phyloP scores from a whole-genome alignment of 352 stramenopile species.

The Peronosclerospora sorghi region DNA sequence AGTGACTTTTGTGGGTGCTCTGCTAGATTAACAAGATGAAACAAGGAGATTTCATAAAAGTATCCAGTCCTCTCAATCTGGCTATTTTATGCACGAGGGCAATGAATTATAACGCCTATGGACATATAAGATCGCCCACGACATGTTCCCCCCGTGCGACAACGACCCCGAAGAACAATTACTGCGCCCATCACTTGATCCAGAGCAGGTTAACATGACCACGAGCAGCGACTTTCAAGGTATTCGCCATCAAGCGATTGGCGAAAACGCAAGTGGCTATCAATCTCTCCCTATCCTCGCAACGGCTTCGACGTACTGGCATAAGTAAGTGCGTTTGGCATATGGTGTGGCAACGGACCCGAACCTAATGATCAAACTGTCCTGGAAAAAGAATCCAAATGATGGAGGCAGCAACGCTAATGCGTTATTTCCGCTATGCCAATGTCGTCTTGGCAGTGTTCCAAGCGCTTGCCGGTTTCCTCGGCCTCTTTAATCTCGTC shows the following conservation, averaged over 20 bases:
- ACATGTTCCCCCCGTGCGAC: constrained; percentile 19
- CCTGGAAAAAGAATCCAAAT: constrained; percentile 35
- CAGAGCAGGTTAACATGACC: constrained; percentile 11
- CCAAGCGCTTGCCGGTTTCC: constrained; percentile 70
- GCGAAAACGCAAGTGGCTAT: constrained; percentile 17
- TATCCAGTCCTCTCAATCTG: no score
- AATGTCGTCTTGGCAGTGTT: constrained; percentile 75
- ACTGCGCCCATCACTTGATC: constrained; percentile 26
- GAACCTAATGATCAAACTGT: neutral
- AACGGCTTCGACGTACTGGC: constrained; percentile 25
- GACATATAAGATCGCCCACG: no score
- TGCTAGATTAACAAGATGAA: no score
- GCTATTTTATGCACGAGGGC: no score
- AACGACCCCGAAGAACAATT: constrained; percentile 20
- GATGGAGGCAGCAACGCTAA: constrained; percentile 56
- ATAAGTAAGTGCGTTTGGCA: constrained; percentile 17
- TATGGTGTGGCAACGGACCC: neutral
- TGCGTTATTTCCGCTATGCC: constrained; percentile 74
- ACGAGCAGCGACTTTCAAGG: constrained; percentile 9
- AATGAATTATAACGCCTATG: no score
- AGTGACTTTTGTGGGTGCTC: no score
- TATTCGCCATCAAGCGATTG: constrained; percentile 20
- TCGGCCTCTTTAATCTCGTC: constrained; percentile 78
- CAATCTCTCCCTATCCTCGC: constrained; percentile 25
- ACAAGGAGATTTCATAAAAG: no score